These are phyloP conservation scores for Coemansia reversa DNA, from an alignment of 192 early-diverging fungal species.

Conservation along the genomic window DNA sequence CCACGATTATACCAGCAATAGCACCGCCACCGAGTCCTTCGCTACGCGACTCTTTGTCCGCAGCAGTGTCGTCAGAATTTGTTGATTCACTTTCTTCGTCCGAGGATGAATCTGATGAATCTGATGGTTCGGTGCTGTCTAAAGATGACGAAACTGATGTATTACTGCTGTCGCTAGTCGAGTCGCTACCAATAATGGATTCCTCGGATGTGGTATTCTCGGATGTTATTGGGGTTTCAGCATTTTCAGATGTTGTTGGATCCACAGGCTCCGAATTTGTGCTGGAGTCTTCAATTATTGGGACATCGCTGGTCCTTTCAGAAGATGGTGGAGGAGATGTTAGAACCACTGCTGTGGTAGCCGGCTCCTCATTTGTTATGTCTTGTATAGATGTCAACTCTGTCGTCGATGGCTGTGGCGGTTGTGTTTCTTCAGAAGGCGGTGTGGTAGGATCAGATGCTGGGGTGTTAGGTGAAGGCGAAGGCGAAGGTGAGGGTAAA, in stretches of 20 bases:
- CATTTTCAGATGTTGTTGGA: neutral
- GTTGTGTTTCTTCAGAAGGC: neutral
- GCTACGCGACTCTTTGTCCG: conserved; percentile 1
- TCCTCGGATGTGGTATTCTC: conserved; percentile 1
- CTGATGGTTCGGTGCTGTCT: conserved; percentile 7
- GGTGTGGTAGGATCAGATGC: neutral
- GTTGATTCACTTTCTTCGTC: neutral
- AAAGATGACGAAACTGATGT: conserved; percentile 2
- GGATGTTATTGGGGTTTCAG: too few species aligned
- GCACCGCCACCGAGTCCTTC: conserved; percentile 24
- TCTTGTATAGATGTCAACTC: neutral
- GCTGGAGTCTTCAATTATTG: neutral
- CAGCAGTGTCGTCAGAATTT: conserved; percentile 2
- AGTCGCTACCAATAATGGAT: neutral
- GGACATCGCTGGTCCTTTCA: neutral
- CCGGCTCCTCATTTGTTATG: conserved; percentile 4
- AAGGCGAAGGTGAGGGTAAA: neutral
- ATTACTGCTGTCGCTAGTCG: neutral
- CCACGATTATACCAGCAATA: conserved; percentile 26
- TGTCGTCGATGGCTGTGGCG: neutral
- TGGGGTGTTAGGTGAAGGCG: neutral
- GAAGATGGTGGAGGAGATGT: neutral
- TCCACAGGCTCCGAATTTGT: neutral
- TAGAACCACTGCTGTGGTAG: neutral
- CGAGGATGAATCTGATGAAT: neutral